Evolutionary conservation across 1,284 basidiomycete genomes (phyloP), one percentile per base, ranked within the genome.

Genomic region (Boletus mariae): DNA sequence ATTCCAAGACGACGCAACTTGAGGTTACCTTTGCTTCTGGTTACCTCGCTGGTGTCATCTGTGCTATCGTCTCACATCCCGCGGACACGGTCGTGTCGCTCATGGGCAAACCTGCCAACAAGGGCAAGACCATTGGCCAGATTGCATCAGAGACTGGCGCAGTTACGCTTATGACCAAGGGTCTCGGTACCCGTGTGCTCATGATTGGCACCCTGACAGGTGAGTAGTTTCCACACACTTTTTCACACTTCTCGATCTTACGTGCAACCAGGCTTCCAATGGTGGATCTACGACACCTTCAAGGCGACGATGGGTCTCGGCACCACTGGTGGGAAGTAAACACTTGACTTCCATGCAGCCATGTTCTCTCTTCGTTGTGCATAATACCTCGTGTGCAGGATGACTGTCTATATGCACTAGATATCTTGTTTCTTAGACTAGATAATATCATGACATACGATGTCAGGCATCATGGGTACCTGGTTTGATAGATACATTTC

Each of bases 271-370:
- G 78, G 88, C 64, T 90, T 91, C 86, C 88, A 91, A 77, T 91
- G 88, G 88, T 91, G 88, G 88, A 91, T 91, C 71, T 91, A 91
- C 69, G 88, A 91, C 66, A 75, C 80, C 49, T 91, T 90, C 82
- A 92, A 91, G 79, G 59, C 80, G 29, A 68, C 84, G 51, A 87
- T 91, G 83, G 89, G 89, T 61, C 75, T 89, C 67, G 89, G 89
- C 53, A 92, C 89, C 47, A 90, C 89, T 34, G 89, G 88, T 75
- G 88, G 88, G 70, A 90, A 90, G 75, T 90, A 86, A 73, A 55
- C 13, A 45, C 20, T 9, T 23, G 10, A n/a, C 38, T 40, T 20
- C 38, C 38, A 17, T 40, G 20, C 11, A 20, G 11, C 20, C 17
- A 40, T 40, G 20, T 40, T 40, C 20, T 37, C 17, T 37, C 17